Evolutionary conservation across 2,329 filamentous ascomycete species (phyloP).

Genomic region (Arthrobotrys sphaeroides): DNA sequence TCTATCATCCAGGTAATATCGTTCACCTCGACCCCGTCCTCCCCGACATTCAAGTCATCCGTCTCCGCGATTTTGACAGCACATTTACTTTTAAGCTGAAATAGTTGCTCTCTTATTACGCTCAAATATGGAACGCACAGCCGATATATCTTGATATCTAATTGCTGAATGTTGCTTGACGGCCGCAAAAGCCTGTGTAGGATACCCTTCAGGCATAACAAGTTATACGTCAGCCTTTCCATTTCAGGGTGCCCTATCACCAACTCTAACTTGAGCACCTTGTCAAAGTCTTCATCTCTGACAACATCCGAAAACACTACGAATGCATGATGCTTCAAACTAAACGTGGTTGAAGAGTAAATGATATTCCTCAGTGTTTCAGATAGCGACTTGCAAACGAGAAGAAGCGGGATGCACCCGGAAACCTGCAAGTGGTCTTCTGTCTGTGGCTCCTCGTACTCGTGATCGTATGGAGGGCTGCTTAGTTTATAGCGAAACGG

Average conservation of each 20-base stretch:
- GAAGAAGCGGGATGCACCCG: constrained; percentile 1
- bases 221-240: neutral
- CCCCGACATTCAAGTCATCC: neutral
- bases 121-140: constrained; percentile 23
- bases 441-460: neutral
- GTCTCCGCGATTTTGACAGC: neutral
- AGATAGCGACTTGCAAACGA: constrained; percentile 5
- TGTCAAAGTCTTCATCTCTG: neutral
- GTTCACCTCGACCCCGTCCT: neutral
- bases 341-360: constrained; percentile 4
- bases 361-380: constrained; percentile 12
- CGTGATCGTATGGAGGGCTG: no score
- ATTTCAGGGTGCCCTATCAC: constrained; percentile 2
- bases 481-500: no score
- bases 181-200: neutral
- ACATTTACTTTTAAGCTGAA: neutral
- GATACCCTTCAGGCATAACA: constrained; percentile 16
- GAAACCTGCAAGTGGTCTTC: neutral
- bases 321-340: neutral
- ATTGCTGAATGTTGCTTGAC: neutral
- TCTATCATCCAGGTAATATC: constrained; percentile 31
- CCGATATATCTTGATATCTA: constrained; percentile 8
- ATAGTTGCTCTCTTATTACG: neutral
- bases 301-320: constrained; percentile 1
- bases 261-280: constrained; percentile 1